Evolutionary conservation across 202 grass and related monocot species (phyloP).

Genomic region (Bolboschoenoplectus hybrid): DNA sequence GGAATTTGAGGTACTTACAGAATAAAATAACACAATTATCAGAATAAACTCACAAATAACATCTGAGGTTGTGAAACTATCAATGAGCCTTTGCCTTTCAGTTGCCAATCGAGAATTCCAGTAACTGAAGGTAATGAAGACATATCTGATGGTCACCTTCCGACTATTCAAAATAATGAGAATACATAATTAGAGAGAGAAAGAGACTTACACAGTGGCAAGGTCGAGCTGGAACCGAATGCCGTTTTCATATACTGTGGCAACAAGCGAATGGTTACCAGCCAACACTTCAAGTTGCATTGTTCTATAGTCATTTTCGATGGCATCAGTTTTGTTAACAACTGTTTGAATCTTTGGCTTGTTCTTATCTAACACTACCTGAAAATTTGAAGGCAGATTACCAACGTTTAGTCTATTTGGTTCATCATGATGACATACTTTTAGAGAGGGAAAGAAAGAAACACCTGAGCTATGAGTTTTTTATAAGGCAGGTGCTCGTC

Average conservation of each 20-base stretch:
- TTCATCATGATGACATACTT: neutral
- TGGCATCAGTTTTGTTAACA: constrained; percentile 84
- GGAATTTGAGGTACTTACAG: neutral
- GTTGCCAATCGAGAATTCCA: constrained; percentile 93
- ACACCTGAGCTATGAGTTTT: constrained; percentile 80
- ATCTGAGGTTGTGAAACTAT: constrained; percentile 66
- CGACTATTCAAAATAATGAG: neutral
- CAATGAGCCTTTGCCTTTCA: constrained; percentile 78
- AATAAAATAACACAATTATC: neutral
- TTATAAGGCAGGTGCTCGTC: constrained; percentile 85
- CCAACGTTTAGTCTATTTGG: neutral
- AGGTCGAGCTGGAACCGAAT: constrained; percentile 84
- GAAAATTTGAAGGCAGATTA: constrained; percentile 41
- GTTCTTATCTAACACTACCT: constrained; percentile 93
- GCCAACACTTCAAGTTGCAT: constrained; percentile 94
- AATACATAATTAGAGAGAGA: constrained; percentile 34
- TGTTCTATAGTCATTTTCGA: constrained; percentile 87
- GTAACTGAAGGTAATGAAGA: constrained; percentile 57
- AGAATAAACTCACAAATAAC: constrained; percentile 76
- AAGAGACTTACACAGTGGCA: constrained; percentile 64
- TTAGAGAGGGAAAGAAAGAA: neutral
- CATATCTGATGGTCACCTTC: constrained; percentile 2
- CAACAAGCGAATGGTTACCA: constrained; percentile 70
- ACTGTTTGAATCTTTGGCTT: constrained; percentile 92
- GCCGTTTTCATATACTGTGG: constrained; percentile 72